Evolutionary conservation across 2,329 filamentous ascomycete genomes (phyloP), one percentile per base, ranked within the genome.

Genomic region (Aspergillus sp.): DNA sequence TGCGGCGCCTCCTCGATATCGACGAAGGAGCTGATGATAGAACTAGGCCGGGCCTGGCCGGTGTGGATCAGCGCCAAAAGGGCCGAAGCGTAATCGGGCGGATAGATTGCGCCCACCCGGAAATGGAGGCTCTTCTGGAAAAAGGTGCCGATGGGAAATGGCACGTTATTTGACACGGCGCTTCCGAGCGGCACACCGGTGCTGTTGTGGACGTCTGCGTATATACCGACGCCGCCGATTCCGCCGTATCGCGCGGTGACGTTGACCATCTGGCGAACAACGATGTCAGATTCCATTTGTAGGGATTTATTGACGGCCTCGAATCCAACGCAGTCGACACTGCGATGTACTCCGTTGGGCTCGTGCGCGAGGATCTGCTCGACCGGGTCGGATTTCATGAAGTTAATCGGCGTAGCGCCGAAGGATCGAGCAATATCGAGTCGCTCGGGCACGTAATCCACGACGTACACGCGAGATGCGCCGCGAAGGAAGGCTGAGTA

Each of bases 401-500:
- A 89, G 65, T 88, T 81, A 45, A 90, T 82, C 0, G 85, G 80
- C 2, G 82, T 81, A 60, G 82, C 85, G 0, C 85, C 85, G 14
- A 67, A 63, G 68, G 85, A 86, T 68, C 83, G 78, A 0, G 86
- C 87, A 0, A 81, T 78, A n/a, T 81, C 75, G 3, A 89, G 73
- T 14, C 86, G 78, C 66, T 86, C 84, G 0, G 80, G 78, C 0
- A 88, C 85, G 20, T 82, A 81, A 62, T 90, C 87, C 3, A 90
- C 82, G 0, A 86, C 82, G 59, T 78, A 89, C 0, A 89, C 84
- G 7, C 76, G 80, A 11, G 80, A 84, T 1, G 87, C 87, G 1
- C 86, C 87, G 1, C 86, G 79, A 3, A 89, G 72, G 0, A 83
- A 72, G 0, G 82, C 87, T 0, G 82, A 86, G 72, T 89, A 89